These are phyloP conservation scores for Penicillium desertorum DNA, from an alignment of 495 filamentous ascomycete genomes.

Conservation along the genomic window DNA sequence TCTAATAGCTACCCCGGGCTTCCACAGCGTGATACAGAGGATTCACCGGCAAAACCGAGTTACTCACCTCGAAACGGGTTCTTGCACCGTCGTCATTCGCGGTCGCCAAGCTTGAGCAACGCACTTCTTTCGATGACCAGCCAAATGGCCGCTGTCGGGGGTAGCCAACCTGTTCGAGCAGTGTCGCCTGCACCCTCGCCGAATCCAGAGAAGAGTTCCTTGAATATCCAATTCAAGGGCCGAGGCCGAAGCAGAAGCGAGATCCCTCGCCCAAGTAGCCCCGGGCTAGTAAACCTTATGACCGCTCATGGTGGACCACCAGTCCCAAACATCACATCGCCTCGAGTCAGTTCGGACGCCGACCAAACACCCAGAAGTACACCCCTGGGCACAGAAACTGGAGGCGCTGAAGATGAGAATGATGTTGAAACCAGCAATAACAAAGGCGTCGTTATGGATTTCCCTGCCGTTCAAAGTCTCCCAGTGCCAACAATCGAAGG, in stretches of 20 bases:
- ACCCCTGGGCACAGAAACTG: constrained; percentile 17
- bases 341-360: constrained; percentile 21
- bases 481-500: constrained; percentile 74
- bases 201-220: constrained; percentile 54
- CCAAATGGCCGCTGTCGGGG: constrained; percentile 62
- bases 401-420: constrained; percentile 48
- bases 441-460: constrained; percentile 50
- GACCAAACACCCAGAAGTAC: constrained; percentile 8
- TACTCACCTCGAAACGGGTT: constrained; percentile 56
- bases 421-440: constrained; percentile 43
- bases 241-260: constrained; percentile 78
- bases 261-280: constrained; percentile 48
- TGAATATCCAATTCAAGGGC: constrained; percentile 51
- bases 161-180: constrained; percentile 54
- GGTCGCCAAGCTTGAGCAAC: constrained; percentile 62
- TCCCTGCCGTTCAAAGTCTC: constrained; percentile 41
- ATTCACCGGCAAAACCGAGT: constrained; percentile 46
- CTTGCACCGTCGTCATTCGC: constrained; percentile 45
- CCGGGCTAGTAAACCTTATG: constrained; percentile 48
- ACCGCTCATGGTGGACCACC: constrained; percentile 50
- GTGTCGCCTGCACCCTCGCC: constrained; percentile 39
- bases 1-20: constrained; percentile 29
- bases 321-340: constrained; percentile 43
- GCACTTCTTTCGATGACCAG: constrained; percentile 63
- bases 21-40: constrained; percentile 33